phyloP scores from a whole-genome alignment of 2,329 filamentous ascomycete species.

The Stemphylium beticola region DNA sequence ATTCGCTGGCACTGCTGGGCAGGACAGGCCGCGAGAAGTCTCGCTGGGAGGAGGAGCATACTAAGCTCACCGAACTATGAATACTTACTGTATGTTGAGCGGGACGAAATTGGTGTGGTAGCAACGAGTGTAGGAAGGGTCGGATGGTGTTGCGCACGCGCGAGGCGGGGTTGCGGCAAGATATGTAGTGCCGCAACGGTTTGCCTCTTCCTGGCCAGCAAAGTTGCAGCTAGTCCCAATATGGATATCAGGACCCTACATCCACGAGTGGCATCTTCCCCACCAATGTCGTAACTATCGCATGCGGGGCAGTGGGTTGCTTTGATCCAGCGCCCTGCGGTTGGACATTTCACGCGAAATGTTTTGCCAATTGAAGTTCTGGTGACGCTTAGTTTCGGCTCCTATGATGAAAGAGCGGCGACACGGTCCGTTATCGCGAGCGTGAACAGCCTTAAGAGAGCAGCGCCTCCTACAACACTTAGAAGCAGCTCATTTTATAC shows the following conservation, averaged over 20 bases:
- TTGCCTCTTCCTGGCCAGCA: constrained; percentile 10
- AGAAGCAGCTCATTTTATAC: background rate
- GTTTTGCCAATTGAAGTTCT: constrained; percentile 29
- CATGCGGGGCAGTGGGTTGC: constrained; percentile 30
- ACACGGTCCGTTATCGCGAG: constrained; percentile 33
- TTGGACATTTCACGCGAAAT: constrained; percentile 25
- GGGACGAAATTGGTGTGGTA: background rate
- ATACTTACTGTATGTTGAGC: constrained; percentile 4
- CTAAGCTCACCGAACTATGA: constrained; percentile 11
- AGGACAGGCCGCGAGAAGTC: constrained; percentile 1
- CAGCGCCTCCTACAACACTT: constrained; percentile 2
- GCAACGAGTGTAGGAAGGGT: constrained; percentile 1
- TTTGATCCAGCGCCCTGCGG: constrained; percentile 14
- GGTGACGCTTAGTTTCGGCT: constrained; percentile 35
- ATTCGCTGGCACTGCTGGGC: constrained; percentile 7
- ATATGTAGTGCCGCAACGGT: constrained; percentile 26
- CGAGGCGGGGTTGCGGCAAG: constrained; percentile 32
- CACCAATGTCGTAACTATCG: constrained; percentile 35
- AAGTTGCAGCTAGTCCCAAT: constrained; percentile 26
- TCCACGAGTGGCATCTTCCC: constrained; percentile 31
- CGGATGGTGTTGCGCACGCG: constrained; percentile 19
- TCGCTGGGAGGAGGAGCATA: constrained; percentile 8
- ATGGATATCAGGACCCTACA: constrained; percentile 37
- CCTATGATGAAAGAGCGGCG: constrained; percentile 16
- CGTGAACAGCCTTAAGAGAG: constrained; percentile 21